Conservation (phyloP, 257 asterid species). For the Cynanchum wilfordii region DNA sequence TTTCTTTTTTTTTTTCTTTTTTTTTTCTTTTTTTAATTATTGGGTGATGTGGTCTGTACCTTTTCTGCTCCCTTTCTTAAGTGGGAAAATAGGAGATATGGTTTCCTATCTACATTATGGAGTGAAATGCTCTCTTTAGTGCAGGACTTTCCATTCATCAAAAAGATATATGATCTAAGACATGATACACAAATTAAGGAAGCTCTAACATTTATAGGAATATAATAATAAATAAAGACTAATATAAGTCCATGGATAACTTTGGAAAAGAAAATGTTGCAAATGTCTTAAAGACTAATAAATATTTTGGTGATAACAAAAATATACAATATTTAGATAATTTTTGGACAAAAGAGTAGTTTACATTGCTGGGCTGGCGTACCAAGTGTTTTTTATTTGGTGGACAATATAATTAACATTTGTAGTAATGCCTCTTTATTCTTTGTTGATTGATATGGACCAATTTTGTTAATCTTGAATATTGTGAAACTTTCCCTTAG, state of each 20-base stretch:
- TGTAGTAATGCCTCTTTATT: not conserved
- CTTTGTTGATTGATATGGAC: not conserved
- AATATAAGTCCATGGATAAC: too few relatives aligned
- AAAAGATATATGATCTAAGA: too few relatives aligned
- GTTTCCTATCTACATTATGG: not conserved
- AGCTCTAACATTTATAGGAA: too few relatives aligned
- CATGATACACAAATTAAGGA: too few relatives aligned
- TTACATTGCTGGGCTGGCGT: not conserved
- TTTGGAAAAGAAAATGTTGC: too few relatives aligned
- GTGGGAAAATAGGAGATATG: not conserved
- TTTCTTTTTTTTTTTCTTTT: not conserved
- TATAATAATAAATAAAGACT: too few relatives aligned
- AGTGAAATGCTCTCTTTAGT: not conserved
- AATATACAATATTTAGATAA: too few relatives aligned
- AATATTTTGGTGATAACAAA: too few relatives aligned
- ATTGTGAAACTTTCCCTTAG: not conserved
- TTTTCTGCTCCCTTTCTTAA: not conserved
- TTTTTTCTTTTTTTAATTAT: too few relatives aligned
- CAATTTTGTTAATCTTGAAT: not conserved
- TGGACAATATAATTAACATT: not conserved
- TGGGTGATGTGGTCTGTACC: not conserved
- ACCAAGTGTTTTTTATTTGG: not conserved
- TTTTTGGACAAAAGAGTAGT: not conserved
- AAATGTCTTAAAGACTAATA: too few relatives aligned
- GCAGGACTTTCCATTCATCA: not conserved